Conservation (phyloP, 345 rosid species). For the Hibiscus tridactylites region DNA sequence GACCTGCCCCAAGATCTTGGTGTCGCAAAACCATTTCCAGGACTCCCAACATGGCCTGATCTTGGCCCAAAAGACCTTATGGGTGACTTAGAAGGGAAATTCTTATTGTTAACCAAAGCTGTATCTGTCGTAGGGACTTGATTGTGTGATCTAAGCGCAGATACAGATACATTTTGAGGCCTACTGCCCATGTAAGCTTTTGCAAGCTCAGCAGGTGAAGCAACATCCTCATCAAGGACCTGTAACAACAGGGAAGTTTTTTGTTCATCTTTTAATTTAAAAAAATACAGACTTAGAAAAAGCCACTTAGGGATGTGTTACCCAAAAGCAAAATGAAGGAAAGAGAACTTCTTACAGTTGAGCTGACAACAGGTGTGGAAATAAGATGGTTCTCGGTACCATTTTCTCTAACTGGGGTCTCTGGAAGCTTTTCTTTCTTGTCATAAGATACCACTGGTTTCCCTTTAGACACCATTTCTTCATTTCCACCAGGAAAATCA, state of each 20-base stretch:
- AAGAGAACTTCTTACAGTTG: conserved; percentile 31
- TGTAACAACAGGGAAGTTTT: conserved; percentile 22
- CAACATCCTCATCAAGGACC: conserved; percentile 64
- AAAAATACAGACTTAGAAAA: neutral
- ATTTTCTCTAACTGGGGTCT: conserved; percentile 29
- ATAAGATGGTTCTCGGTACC: conserved; percentile 26
- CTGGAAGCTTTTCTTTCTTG: conserved; percentile 25
- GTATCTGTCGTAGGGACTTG: conserved; percentile 45
- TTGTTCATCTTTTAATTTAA: neutral
- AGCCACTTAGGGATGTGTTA: neutral
- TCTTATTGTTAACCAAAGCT: conserved; percentile 21
- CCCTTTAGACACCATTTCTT: conserved; percentile 39
- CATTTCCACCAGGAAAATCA: conserved; percentile 31
- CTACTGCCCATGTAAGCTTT: conserved; percentile 89
- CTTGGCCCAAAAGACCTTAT: conserved; percentile 41
- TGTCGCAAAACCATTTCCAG: conserved; percentile 63
- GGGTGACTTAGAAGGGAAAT: conserved; percentile 38
- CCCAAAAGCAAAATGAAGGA: neutral
- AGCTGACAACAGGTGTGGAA: conserved; percentile 36
- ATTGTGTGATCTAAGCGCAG: conserved; percentile 35
- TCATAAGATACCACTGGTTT: conserved; percentile 21
- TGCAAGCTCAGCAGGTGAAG: conserved; percentile 93
- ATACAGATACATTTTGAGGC: conserved; percentile 62
- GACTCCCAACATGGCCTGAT: conserved; percentile 32
- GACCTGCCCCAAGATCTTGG: conserved; percentile 82